Conservation (phyloP, 129 eudicot genomes). For the Flaveria sonorensis region DNA sequence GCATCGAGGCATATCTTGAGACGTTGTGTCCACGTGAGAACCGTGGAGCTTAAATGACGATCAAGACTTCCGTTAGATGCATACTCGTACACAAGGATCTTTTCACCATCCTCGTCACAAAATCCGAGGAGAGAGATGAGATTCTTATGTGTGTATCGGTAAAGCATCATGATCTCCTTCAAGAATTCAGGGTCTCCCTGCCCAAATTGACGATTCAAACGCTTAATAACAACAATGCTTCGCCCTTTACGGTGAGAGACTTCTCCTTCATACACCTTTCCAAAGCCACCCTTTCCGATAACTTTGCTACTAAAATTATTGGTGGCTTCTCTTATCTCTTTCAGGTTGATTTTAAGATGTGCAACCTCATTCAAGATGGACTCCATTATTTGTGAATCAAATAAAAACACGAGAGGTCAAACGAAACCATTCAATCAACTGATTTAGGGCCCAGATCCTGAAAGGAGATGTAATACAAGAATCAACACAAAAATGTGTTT, state of each 20-base stretch:
- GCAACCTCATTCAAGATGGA: neutral
- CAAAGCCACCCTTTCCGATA: neutral
- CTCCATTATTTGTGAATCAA: neutral
- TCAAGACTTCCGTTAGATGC: neutral
- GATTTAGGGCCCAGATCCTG: no score
- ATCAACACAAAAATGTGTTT: no score
- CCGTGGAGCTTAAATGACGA: neutral
- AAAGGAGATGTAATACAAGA: neutral
- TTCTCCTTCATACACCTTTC: neutral
- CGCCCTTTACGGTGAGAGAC: neutral
- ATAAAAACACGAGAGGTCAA: no score
- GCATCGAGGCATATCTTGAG: neutral
- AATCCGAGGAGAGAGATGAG: constrained; percentile 8
- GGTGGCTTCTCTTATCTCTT: neutral
- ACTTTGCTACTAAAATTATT: neutral
- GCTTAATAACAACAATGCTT: constrained; percentile 8
- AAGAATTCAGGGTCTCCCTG: constrained; percentile 1
- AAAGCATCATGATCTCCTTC: constrained; percentile 3
- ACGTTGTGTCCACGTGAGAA: constrained; percentile 3
- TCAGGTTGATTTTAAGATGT: neutral
- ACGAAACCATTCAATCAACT: neutral
- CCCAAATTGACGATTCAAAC: neutral
- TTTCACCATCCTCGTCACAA: neutral
- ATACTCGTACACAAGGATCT: neutral
- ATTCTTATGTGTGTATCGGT: neutral